Base-by-base conservation (phyloP, 23 red algal species). In the Chondrus crispus region DNA sequence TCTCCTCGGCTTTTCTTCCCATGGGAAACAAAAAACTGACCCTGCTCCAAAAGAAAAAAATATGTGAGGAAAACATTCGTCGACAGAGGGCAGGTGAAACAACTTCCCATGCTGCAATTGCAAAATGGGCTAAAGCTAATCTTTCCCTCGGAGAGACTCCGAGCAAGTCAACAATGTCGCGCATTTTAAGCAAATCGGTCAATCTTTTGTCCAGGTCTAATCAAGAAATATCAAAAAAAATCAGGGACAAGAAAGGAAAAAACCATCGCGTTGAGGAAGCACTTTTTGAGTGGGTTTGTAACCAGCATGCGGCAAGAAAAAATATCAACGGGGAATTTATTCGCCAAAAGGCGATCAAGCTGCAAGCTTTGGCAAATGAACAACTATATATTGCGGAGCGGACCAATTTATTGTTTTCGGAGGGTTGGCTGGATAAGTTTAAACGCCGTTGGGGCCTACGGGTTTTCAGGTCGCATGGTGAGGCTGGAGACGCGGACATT, bases 211-310 rank as follows among this genome's bases (percentile, higher is more conserved):
- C 38, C 8, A 24, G 43, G 26, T 77, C 38, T 37, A 38, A 48
- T 38, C 7, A 32, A 66, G 35, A 32, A 22, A 77, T 77, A 46
- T 42, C 71, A 24, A 77, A 77, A 37, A 77, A 42, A 77, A 48
- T 77, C 43, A 24, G 44, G 38, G 38, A 77, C n/a, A 77, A 48
- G 44, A 77, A 77, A 77, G 71, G 71, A 47, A 77, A 77, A 40
- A 77, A 77, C 71, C 71, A 77, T 77, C 29, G 26, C 10, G 29
- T 77, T 9, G 71, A 77, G 43, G 43, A 26, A 22, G 71, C 71
- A 26, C 71, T 77, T 12, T 42, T 77, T 14, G 71, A 77, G 22
- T 77, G 71, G 71, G 71, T 77, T 12, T 48, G 71, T 77, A 24
- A 77, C 26, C 71, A 77, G 43, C 8, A 77, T 20, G n/a, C 32